Evolutionary conservation across 2,329 filamentous ascomycete species (phyloP), one percentile per base, ranked within the genome.

Genomic region (Fusarium keratoplasticum): DNA sequence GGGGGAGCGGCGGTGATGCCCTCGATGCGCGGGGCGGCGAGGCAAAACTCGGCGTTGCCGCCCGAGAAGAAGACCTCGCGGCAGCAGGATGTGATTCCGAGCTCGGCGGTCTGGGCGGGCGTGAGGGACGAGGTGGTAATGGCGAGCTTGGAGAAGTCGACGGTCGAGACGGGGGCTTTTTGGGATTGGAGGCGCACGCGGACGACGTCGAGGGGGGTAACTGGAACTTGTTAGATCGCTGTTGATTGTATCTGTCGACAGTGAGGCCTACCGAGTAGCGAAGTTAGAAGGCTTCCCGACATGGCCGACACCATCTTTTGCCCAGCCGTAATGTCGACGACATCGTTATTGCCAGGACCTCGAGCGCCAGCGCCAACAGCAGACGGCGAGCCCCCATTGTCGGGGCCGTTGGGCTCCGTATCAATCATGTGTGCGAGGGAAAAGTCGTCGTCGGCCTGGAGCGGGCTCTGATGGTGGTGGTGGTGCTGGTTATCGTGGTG

Each of bases 301-400:
- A 96, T 94, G 59, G 96, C 96, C 66, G 96, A 98, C 64, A 97
- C 83, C 96, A 99, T 99, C 86, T 96, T 96, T 85, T 98, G 96
- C 14, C 89, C 84, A 25, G 95, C 89, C 6, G 95, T 95, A 74
- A 97, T 94, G 71, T 96, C 91, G 29, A 87, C 83, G 40, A 86
- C 84, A 64, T 84, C 83, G 66, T 82, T 82, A 7, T 71, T 67
- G 22, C 16, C 57, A 4, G 58, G 20, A n/a, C 64, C 63, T 64
- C 44, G 36, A 3, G 29, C 59, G 54, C 64, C 44, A 18, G 18
- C 64, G 63, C 80, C 67, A 6, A 64, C 38, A 6, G 58, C 57
- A 10, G 63, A 72, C 64, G 64, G 57, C 55, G 66, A 63, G 25
- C 59, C 66, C 6, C 66, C 60, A 58, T 61, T 64, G 61, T 66